Percentiles rank a stretch among this genome's conserved stretches.
Conservation (phyloP, 2,329 filamentous ascomycete species). For the Boeremia lycopersici region DNA sequence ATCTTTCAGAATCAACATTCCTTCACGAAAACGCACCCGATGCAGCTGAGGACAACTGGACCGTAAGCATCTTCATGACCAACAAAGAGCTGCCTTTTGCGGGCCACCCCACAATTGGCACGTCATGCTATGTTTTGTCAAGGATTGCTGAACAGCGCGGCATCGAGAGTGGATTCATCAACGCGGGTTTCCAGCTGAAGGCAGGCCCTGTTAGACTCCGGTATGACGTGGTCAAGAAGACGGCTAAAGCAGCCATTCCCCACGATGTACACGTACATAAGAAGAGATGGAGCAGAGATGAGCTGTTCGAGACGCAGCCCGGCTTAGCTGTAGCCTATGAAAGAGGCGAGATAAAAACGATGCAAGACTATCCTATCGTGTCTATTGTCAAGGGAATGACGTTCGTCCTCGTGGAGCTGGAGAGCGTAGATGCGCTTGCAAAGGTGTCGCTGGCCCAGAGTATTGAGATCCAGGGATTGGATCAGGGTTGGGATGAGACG, state of each 20-base stretch:
- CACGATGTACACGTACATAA: conserved; percentile 60
- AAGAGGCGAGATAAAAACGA: conserved; percentile 17
- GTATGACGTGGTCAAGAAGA: conserved; percentile 48
- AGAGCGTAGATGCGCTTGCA: conserved; percentile 64
- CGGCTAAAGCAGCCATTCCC: conserved; percentile 68
- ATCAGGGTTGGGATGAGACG: conserved; percentile 59
- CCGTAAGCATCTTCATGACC: conserved; percentile 61
- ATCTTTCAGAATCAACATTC: conserved; percentile 64
- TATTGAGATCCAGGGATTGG: conserved; percentile 46
- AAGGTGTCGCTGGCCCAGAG: conserved; percentile 45
- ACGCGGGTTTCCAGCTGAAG: conserved; percentile 51
- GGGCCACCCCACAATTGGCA: conserved; percentile 63
- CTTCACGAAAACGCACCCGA: conserved; percentile 49
- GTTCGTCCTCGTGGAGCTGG: conserved; percentile 69
- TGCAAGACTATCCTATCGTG: conserved; percentile 44
- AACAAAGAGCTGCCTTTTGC: conserved; percentile 61
- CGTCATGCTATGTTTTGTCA: conserved; percentile 55
- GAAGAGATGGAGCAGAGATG: conserved; percentile 28
- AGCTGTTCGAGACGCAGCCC: conserved; percentile 45
- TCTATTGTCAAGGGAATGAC: conserved; percentile 74
- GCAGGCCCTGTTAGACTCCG: conserved; percentile 53
- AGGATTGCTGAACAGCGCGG: conserved; percentile 31
- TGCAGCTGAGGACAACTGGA: conserved; percentile 43
- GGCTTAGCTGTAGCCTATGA: conserved; percentile 33
- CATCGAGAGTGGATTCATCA: conserved; percentile 29